Base-by-base conservation (phyloP, 1,284 basidiomycete genomes). In the Ustanciosporium gigantosporum region DNA sequence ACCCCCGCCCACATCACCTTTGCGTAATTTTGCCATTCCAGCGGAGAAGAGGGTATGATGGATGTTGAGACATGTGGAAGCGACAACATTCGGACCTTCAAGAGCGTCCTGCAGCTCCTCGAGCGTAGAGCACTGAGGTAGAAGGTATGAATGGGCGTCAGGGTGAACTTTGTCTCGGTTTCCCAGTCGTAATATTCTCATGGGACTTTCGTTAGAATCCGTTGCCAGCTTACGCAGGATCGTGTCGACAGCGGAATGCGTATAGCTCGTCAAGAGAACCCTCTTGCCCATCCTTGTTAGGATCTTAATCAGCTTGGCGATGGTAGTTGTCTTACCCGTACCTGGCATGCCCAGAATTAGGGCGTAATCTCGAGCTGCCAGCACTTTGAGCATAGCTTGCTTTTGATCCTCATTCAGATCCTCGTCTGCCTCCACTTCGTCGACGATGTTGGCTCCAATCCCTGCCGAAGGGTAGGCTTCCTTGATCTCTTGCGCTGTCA, bases 341-440 rank as follows among this genome's bases (percentile, higher is more conserved):
- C 94, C 94, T 2, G 94, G 94, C 95, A 98, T 97, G 20, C 94
- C 95, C 5, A 97, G 82, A 24, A 98, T 84, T 36, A 97, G 80
- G 0, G 92, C 87, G 75, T 96, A 99, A 78, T 99, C 93, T 53
- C 85, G 81, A 0, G 94, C 90, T 2, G 82, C 81, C 15, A 97
- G 79, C 2, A 88, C 89, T 57, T 86, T 87, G 23, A 80, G 77
- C 74, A 96, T 83, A 0, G 92, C 93, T 2, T 78, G 78, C 36
- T 81, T 77, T 79, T 99, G 95, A 55, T 87, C 87, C 0, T 78
- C 70, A 71, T 97, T 97, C 14, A 97, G 82, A 24, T 77, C 62
- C 5, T 55, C 14, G 65, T 55, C 66, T 29, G 35, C 48, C 3
- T 25, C 34, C 15, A 36, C 35, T 14, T 27, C n/a, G 9, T 22